Conservation (phyloP, 495 filamentous ascomycete species). For the Aspergillus steynii region DNA sequence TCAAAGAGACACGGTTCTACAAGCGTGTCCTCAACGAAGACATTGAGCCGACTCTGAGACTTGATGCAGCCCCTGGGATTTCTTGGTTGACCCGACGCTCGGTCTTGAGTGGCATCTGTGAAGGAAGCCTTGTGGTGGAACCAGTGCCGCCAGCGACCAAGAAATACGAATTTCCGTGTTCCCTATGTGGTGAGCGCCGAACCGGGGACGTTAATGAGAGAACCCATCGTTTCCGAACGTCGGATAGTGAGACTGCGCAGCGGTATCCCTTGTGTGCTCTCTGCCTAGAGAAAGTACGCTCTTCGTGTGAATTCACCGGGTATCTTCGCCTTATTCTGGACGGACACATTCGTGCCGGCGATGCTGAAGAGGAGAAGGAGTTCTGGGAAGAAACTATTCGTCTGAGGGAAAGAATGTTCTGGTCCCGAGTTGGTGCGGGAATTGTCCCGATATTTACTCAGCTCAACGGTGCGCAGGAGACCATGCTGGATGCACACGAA, state of each 20-base stretch:
- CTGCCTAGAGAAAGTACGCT: constrained; percentile 79
- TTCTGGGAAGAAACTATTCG: constrained; percentile 94
- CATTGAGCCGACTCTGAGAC: constrained; percentile 87
- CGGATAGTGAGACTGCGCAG: constrained; percentile 79
- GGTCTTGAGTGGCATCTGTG: constrained; percentile 77
- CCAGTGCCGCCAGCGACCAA: constrained; percentile 65
- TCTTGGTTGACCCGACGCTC: constrained; percentile 89
- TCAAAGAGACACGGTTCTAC: constrained; percentile 93
- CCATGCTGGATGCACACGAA: background rate
- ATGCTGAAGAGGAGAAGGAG: constrained; percentile 73
- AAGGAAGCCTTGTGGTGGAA: constrained; percentile 88
- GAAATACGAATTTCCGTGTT: constrained; percentile 71
- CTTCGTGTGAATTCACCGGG: constrained; percentile 87
- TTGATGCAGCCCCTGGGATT: constrained; percentile 86
- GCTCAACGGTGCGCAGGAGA: constrained; percentile 13
- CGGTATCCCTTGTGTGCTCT: constrained; percentile 87
- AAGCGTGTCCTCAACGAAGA: constrained; percentile 86
- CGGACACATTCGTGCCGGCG: constrained; percentile 75
- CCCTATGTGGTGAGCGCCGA: constrained; percentile 83
- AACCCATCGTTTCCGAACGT: constrained; percentile 85
- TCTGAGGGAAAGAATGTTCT: constrained; percentile 92
- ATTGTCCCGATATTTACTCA: constrained; percentile 67
- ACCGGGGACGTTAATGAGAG: constrained; percentile 67
- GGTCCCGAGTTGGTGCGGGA: constrained; percentile 86
- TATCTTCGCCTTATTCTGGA: constrained; percentile 89